These are phyloP conservation scores for Alternaria arbusti DNA, from an alignment of 2,329 filamentous ascomycete species.

Conservation along the genomic window DNA sequence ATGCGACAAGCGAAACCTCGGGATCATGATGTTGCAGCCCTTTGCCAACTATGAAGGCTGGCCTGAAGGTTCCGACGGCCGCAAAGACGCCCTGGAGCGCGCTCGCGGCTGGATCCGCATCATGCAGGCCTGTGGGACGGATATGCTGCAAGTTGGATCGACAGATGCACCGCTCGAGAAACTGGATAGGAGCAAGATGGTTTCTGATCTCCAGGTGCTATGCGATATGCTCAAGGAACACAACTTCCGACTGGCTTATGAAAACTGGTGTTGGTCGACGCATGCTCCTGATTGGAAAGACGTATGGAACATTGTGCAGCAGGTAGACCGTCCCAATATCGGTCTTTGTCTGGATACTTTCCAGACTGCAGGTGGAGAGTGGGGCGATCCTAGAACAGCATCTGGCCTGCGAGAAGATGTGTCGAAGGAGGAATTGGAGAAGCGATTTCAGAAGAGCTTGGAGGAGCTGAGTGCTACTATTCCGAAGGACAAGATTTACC, in stretches of 20 bases:
- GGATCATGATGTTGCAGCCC: constrained; percentile 75
- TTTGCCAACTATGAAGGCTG: constrained; percentile 82
- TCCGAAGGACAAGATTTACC: constrained; percentile 73
- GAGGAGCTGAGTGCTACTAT: constrained; percentile 63
- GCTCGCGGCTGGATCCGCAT: constrained; percentile 72
- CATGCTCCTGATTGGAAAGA: constrained; percentile 71
- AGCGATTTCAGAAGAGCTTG: constrained; percentile 62
- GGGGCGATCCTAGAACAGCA: constrained; percentile 70
- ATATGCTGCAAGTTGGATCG: constrained; percentile 71
- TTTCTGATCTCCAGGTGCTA: constrained; percentile 67
- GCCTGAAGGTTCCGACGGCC: constrained; percentile 63
- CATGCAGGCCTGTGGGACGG: constrained; percentile 72
- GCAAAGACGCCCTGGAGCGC: constrained; percentile 67
- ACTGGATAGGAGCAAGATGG: constrained; percentile 62
- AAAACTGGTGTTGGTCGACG: constrained; percentile 77
- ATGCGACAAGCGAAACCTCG: constrained; percentile 61
- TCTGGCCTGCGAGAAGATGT: constrained; percentile 64
- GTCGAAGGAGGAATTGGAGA: constrained; percentile 55
- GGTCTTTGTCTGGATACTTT: constrained; percentile 81
- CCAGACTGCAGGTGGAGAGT: constrained; percentile 75
- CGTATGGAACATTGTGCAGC: constrained; percentile 71
- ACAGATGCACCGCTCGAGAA: constrained; percentile 65
- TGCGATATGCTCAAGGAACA: constrained; percentile 59
- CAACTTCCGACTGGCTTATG: constrained; percentile 71
- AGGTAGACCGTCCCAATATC: constrained; percentile 68